A percentile compares a stretch with the other conserved stretches of the same genome.
Evolutionary conservation across 2,329 filamentous ascomycete species (phyloP).

Genomic region (Paecilomyces formosus): DNA sequence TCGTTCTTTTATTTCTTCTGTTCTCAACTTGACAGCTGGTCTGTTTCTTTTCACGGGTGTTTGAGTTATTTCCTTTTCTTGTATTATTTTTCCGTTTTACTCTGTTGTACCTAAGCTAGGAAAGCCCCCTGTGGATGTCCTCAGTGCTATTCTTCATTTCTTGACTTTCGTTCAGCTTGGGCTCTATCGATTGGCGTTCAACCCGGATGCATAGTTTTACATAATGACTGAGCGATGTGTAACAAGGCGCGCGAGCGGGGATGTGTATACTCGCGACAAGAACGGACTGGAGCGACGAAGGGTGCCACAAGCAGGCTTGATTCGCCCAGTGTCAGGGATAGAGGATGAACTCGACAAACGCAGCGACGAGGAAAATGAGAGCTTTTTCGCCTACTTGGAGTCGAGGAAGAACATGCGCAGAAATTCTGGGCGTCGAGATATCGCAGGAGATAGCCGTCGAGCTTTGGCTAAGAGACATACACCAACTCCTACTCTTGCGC

Average conservation of each 20-base stretch:
- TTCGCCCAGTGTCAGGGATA: not conserved
- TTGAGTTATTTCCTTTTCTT: not conserved
- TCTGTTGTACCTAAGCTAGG: not conserved
- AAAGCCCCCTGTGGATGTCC: not conserved
- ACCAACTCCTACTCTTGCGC: not conserved
- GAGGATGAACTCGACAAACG: not conserved
- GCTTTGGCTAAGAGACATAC: not conserved
- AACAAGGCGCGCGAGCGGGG: not conserved
- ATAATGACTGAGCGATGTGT: not conserved
- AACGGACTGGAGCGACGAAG: not conserved
- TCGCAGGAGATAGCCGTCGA: not conserved
- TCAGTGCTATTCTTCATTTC: not conserved
- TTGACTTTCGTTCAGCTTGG: not conserved
- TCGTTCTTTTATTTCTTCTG: not conserved
- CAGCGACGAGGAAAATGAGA: not conserved
- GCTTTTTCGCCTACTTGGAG: not conserved
- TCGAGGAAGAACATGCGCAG: not conserved
- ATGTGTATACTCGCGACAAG: not conserved
- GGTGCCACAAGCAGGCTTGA: not conserved
- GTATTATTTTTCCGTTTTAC: not conserved
- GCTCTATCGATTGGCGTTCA: not conserved
- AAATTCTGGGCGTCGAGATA: not conserved
- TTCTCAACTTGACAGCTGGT: not conserved
- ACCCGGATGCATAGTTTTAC: not conserved
- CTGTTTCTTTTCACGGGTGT: not conserved